Percentiles rank a stretch among this genome's conserved stretches.
These are phyloP conservation scores for Camillea tinctor DNA, from an alignment of 2,329 filamentous ascomycete species.

Conservation along the genomic window DNA sequence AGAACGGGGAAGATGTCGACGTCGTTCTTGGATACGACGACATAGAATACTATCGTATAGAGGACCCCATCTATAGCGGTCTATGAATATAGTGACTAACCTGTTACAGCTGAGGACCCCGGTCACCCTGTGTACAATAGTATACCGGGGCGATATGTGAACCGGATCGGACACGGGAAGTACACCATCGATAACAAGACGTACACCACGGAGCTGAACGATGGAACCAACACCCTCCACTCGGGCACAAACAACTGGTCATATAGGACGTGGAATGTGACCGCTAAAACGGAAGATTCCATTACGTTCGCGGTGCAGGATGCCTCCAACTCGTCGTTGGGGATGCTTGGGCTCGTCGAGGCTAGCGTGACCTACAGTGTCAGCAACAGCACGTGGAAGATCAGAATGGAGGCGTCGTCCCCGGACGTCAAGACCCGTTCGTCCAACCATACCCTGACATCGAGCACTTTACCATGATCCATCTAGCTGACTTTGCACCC, in stretches of 20 bases:
- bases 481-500: slow-evolving; percentile 23
- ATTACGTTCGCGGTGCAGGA: slow-evolving; percentile 68
- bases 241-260: slow-evolving; percentile 62
- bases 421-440: slow-evolving; percentile 45
- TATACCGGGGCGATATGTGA: slow-evolving; percentile 63
- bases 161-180: slow-evolving; percentile 59
- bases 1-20: slow-evolving; percentile 59
- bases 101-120: slow-evolving; percentile 38
- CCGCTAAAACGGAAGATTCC: slow-evolving; percentile 50
- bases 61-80: background rate
- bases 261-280: slow-evolving; percentile 61
- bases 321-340: slow-evolving; percentile 53
- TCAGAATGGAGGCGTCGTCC: slow-evolving; percentile 58
- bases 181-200: slow-evolving; percentile 53
- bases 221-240: slow-evolving; percentile 55
- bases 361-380: slow-evolving; percentile 63
- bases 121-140: slow-evolving; percentile 61
- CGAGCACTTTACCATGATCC: slow-evolving; percentile 1
- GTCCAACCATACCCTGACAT: slow-evolving; percentile 20
- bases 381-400: slow-evolving; percentile 54
- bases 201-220: slow-evolving; percentile 56
- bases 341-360: slow-evolving; percentile 61
- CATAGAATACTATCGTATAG: slow-evolving; percentile 52
- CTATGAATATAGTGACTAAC: slow-evolving; percentile 3
- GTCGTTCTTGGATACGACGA: slow-evolving; percentile 65